Evolutionary conservation across 495 filamentous ascomycete genomes (phyloP).

Genomic region (Penicillium argentinense): DNA sequence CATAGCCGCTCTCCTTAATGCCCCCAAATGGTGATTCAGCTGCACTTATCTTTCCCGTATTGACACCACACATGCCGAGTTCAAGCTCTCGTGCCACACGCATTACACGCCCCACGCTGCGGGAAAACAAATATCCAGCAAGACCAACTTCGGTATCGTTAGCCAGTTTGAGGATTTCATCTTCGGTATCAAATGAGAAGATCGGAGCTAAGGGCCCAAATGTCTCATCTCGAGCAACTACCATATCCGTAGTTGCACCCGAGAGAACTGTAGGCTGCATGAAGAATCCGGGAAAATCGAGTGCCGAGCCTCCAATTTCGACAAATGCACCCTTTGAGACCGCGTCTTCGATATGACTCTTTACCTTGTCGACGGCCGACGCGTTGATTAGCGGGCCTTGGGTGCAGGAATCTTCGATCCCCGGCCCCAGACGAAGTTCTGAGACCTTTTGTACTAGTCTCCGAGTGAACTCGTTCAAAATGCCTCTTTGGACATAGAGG

Average conservation of each 20-base stretch:
- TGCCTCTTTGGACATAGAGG: conserved; percentile 48
- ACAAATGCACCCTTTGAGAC: conserved; percentile 39
- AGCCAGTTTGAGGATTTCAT: conserved; percentile 24
- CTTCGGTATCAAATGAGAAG: conserved; percentile 26
- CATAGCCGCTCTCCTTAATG: conserved; percentile 52
- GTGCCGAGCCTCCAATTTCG: conserved; percentile 17
- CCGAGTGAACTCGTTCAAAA: conserved; percentile 32
- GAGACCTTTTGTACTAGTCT: conserved; percentile 62
- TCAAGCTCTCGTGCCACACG: conserved; percentile 23
- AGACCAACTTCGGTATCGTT: conserved; percentile 33
- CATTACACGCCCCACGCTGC: conserved; percentile 20
- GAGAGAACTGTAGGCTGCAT: conserved; percentile 69
- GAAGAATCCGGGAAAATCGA: conserved; percentile 51
- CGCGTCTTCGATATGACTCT: conserved; percentile 70
- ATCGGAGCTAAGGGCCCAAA: conserved; percentile 33
- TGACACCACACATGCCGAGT: conserved; percentile 33
- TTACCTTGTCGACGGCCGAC: conserved; percentile 66
- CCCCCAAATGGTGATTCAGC: conserved; percentile 47
- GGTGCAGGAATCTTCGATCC: conserved; percentile 60
- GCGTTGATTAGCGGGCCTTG: conserved; percentile 77
- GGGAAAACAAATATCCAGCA: conserved; percentile 30
- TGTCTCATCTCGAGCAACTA: conserved; percentile 23
- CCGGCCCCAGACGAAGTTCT: conserved; percentile 65
- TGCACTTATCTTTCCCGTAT: conserved; percentile 31
- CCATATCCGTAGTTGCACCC: conserved; percentile 55